Evolutionary conservation across 306 rosid species (phyloP), one percentile per base, ranked within the genome.

Genomic region (Ormosia emarginata): DNA sequence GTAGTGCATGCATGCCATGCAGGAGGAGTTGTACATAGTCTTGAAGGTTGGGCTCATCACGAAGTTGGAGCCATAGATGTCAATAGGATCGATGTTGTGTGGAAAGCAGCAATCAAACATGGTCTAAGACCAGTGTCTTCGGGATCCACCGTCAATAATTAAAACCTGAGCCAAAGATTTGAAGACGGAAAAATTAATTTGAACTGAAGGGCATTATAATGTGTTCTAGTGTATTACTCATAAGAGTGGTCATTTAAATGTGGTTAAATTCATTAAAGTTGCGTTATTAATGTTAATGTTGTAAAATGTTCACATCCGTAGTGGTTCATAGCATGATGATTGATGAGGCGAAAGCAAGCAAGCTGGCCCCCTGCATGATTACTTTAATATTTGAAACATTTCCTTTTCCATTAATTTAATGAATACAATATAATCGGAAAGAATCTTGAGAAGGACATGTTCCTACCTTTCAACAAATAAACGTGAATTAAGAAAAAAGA

Each of bases 1-100:
- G 94, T 92, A 0, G 97, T 94, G 18, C 97, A 94, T 47, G 98
- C 98, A 34, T 94, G 98, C 80, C 98, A 94, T 69, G 98, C 98
- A 0, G 98, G 98, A 12, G 98, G 98, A 3, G 90, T 94, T 57
- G 91, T 94, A 30, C 98, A 94, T 83, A 62, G 74, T 4, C 87
- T 94, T 2, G 98, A 94, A 82, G 95, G 95, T 2, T 94, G 97
- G 97, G 90, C 79, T 50, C 97, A 94, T 83, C 95, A 92, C 4
- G 98, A 94, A 86, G 98, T 94, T 11, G 97, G 97, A 4, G 98
- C 97, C 17, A 55, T 94, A 40, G 97, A 94, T 47, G 97, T 94
- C 0, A 88, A 94, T 59, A 85, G 91, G 36, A 92, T 94, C 13
- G 93, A 94, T 84, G 33, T 90, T 3, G 98, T 94, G 5, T 94